Evolutionary conservation across 371 early-diverging fungal species (phyloP).

Genomic region (Mycotypha africana): DNA sequence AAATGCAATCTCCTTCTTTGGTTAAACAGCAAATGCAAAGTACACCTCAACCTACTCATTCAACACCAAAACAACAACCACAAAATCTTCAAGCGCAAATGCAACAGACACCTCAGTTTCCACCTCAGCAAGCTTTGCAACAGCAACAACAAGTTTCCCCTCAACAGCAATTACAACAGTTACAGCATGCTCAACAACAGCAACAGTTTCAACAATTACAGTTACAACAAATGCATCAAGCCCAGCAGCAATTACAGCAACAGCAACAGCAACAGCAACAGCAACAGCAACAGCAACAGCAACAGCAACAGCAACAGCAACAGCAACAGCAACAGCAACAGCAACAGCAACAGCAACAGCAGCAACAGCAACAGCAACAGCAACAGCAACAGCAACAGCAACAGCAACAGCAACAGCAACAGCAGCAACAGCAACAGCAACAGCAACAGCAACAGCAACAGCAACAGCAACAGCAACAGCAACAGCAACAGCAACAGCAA

Average conservation of each 20-base stretch:
- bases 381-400: constrained; percentile 1
- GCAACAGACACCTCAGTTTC: background rate
- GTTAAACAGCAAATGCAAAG: background rate
- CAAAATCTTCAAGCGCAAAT: constrained; percentile 9
- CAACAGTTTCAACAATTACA: background rate
- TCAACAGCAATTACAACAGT: constrained; percentile 2
- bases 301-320: background rate
- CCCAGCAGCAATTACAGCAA: background rate
- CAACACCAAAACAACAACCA: constrained; percentile 15
- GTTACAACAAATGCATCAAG: constrained; percentile 1
- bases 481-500: background rate
- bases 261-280: background rate
- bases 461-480: background rate
- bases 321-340: background rate
- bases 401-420: constrained; percentile 5
- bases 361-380: constrained; percentile 6
- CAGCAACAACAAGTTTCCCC: constrained; percentile 12
- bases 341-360: constrained; percentile 3
- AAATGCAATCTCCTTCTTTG: background rate
- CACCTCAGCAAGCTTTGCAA: background rate
- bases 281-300: constrained; percentile 1
- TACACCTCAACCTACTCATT: background rate
- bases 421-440: constrained; percentile 6
- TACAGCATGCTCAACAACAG: constrained; percentile 2
- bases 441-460: constrained; percentile 4